Percentiles rank a stretch among this genome's conserved stretches.
These are phyloP conservation scores for Chlamydomonas eustigma DNA, from an alignment of 139 green algal species.

Conservation along the genomic window DNA sequence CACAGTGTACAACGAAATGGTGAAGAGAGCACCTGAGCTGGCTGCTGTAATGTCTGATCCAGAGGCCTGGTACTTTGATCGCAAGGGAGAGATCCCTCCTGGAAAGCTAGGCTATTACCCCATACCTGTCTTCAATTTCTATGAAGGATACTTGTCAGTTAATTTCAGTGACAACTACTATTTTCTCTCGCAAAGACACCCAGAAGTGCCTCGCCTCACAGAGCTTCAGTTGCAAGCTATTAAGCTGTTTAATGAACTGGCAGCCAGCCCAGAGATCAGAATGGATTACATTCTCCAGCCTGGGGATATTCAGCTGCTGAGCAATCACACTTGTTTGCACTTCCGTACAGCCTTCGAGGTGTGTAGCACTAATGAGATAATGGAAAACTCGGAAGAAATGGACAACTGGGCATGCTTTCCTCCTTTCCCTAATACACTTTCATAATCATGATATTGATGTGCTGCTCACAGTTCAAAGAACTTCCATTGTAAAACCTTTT, in stretches of 20 bases:
- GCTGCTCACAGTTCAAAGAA: too few species aligned
- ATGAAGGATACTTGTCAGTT: conserved; percentile 38
- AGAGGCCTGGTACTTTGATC: conserved; percentile 46
- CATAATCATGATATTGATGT: too few species aligned
- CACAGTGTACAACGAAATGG: conserved; percentile 48
- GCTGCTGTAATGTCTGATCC: not conserved
- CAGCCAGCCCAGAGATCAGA: conserved; percentile 36
- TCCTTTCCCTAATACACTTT: too few species aligned
- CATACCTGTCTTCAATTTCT: conserved; percentile 49
- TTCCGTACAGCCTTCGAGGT: conserved; percentile 45
- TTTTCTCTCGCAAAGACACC: conserved; percentile 45
- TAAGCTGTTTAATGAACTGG: conserved; percentile 44
- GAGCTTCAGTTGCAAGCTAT: conserved; percentile 34
- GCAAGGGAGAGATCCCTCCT: conserved; percentile 53
- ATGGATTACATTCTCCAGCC: conserved; percentile 53
- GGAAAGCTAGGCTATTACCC: conserved; percentile 48
- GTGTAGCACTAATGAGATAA: too few species aligned
- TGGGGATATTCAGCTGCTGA: conserved; percentile 64
- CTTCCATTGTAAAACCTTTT: too few species aligned
- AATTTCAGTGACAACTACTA: conserved; percentile 56
- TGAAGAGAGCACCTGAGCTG: conserved; percentile 34
- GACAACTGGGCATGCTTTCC: too few species aligned
- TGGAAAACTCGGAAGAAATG: too few species aligned
- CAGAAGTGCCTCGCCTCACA: conserved; percentile 42
- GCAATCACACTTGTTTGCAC: conserved; percentile 59